phyloP scores from a whole-genome alignment of 2,329 filamentous ascomycete species.

The Alternaria ethzedia region DNA sequence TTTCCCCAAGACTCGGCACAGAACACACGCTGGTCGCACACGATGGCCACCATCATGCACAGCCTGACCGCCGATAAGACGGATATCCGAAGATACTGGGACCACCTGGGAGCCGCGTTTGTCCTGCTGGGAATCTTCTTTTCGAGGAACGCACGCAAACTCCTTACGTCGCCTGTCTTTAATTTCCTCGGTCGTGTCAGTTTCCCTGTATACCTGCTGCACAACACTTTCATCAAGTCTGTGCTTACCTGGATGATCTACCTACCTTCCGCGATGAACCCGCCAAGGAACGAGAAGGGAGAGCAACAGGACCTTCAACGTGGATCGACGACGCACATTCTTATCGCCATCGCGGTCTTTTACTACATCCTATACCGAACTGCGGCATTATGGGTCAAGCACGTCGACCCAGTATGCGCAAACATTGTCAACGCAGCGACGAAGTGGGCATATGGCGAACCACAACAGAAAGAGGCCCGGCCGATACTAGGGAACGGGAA shows the following conservation, averaged over 20 bases:
- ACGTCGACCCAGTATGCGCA: constrained; percentile 46
- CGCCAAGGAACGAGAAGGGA: constrained; percentile 44
- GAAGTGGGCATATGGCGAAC: constrained; percentile 43
- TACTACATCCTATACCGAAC: constrained; percentile 46
- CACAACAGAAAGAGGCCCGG: constrained; percentile 20
- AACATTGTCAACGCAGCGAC: constrained; percentile 40
- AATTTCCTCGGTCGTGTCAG: constrained; percentile 69
- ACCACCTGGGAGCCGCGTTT: constrained; percentile 57
- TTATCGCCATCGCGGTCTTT: constrained; percentile 43
- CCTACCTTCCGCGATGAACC: constrained; percentile 47
- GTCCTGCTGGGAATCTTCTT: constrained; percentile 61
- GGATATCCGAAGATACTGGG: constrained; percentile 59
- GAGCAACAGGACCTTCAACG: constrained; percentile 45
- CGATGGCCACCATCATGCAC: constrained; percentile 52
- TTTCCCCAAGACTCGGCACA: constrained; percentile 64
- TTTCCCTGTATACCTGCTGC: constrained; percentile 69
- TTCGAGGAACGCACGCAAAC: constrained; percentile 58
- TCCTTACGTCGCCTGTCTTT: constrained; percentile 62
- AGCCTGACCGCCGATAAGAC: constrained; percentile 56
- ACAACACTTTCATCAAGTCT: constrained; percentile 66
- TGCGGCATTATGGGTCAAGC: constrained; percentile 42
- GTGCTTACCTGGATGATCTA: constrained; percentile 67
- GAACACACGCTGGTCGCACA: constrained; percentile 62
- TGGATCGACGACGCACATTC: constrained; percentile 39
- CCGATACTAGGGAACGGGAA: constrained; percentile 33